Conservation (phyloP, 2,329 filamentous ascomycete species). For the Colletotrichum gloeosporioides region DNA sequence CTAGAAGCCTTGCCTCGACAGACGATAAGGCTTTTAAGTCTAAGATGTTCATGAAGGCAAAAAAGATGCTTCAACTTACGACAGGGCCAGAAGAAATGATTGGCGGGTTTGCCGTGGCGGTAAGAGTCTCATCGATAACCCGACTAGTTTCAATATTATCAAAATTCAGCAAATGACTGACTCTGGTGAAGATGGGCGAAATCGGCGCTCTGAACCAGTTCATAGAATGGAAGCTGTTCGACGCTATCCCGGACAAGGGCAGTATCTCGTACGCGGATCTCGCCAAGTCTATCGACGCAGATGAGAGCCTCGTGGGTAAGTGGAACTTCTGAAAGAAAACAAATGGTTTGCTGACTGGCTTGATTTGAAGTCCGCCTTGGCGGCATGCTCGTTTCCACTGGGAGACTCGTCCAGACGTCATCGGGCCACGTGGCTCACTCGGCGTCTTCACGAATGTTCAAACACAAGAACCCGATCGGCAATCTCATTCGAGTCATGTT, state of each 20-base stretch:
- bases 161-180: background rate
- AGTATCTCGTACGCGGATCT: constrained; percentile 27
- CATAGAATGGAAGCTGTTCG: constrained; percentile 31
- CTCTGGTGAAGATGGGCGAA: constrained; percentile 1
- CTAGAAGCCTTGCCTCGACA: background rate
- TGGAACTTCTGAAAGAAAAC: background rate
- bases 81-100: background rate
- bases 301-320: constrained; percentile 27
- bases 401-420: background rate
- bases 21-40: background rate
- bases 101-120: background rate
- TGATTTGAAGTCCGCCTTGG: background rate
- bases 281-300: constrained; percentile 22
- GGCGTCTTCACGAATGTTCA: background rate
- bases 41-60: background rate
- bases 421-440: background rate
- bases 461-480: background rate
- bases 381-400: background rate
- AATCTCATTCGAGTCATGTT: constrained; percentile 11
- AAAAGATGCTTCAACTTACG: background rate
- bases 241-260: constrained; percentile 27
- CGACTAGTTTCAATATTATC: background rate
- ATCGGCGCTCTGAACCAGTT: constrained; percentile 23
- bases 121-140: background rate
- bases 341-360: background rate